A percentile compares a stretch with the other conserved stretches of the same genome.
Conservation (phyloP, 2,329 filamentous ascomycete species). For the Dactylellina sp. region DNA sequence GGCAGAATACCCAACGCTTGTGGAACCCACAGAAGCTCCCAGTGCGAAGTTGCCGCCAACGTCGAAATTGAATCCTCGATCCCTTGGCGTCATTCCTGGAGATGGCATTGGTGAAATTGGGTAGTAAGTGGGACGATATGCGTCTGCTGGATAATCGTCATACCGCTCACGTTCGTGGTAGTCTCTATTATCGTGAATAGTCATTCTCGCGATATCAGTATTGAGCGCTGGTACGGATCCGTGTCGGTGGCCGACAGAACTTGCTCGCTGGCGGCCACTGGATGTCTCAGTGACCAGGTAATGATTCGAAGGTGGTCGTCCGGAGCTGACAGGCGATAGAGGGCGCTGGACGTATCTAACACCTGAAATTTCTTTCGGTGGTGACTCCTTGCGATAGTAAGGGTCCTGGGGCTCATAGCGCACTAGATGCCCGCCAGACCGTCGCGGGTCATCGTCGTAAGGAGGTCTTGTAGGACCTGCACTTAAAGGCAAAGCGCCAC, state of each 20-base stretch:
- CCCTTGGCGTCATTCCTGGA: slow-evolving; percentile 35
- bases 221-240: slow-evolving; percentile 21
- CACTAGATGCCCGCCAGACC: slow-evolving; percentile 44
- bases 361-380: slow-evolving; percentile 39
- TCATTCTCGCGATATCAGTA: slow-evolving; percentile 41
- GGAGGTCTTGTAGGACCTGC: slow-evolving; percentile 11
- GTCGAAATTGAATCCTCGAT: slow-evolving; percentile 47
- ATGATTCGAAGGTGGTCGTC: slow-evolving; percentile 24
- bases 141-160: slow-evolving; percentile 43
- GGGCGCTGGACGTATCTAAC: slow-evolving; percentile 54
- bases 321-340: slow-evolving; percentile 40
- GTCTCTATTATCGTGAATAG: slow-evolving; percentile 23
- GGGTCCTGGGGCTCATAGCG: slow-evolving; percentile 40
- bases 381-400: slow-evolving; percentile 30
- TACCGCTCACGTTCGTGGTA: slow-evolving; percentile 29
- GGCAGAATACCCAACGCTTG: slow-evolving; percentile 30
- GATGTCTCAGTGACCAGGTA: slow-evolving; percentile 37
- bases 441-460: slow-evolving; percentile 43
- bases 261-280: slow-evolving; percentile 32
- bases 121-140: slow-evolving; percentile 44
- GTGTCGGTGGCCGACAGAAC: slow-evolving; percentile 39
- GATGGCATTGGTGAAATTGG: slow-evolving; percentile 50
- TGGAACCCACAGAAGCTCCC: slow-evolving; percentile 24
- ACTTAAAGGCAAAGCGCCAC: slow-evolving; percentile 24
- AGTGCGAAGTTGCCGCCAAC: slow-evolving; percentile 44